Conservation (phyloP, 106 monocot species). For the Dioscorea dumetorum region DNA sequence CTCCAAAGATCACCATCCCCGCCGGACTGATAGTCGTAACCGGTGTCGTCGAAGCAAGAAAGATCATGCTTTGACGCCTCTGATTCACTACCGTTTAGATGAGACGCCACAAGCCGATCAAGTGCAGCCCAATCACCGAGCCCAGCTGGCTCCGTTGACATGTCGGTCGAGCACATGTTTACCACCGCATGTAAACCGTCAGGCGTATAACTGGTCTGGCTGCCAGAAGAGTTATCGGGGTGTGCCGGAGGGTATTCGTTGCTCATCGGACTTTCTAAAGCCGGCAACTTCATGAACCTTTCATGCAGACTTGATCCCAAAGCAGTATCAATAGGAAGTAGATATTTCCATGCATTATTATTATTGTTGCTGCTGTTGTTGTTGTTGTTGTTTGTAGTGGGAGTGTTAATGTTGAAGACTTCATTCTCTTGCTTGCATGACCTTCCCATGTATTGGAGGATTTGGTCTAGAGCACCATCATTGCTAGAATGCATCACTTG, state of each 20-base stretch:
- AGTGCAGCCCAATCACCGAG: conserved; percentile 63
- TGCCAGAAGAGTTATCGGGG: conserved; percentile 1
- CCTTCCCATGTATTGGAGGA: conserved; percentile 13
- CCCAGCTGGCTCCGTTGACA: conserved; percentile 9
- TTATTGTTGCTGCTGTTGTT: neutral
- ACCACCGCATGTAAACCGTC: conserved; percentile 23
- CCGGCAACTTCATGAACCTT: conserved; percentile 65
- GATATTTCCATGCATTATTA: conserved; percentile 5
- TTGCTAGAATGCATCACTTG: conserved; percentile 20
- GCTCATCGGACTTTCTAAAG: conserved; percentile 51
- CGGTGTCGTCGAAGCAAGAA: conserved; percentile 26
- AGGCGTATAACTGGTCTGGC: conserved; percentile 8
- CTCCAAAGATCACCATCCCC: conserved; percentile 80
- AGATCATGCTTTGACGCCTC: conserved; percentile 26
- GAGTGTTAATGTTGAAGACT: neutral
- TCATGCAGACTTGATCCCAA: conserved; percentile 19
- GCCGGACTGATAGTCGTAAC: neutral
- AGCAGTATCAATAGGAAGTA: conserved; percentile 28
- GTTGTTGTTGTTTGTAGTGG: neutral
- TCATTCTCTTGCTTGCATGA: conserved; percentile 21
- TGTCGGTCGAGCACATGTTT: neutral
- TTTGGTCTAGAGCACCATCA: conserved; percentile 53
- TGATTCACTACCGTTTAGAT: conserved; percentile 46
- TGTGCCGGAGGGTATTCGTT: neutral
- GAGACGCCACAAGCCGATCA: conserved; percentile 67